Percentiles rank a stretch among this genome's conserved stretches.
phyloP scores from a whole-genome alignment of 2,329 filamentous ascomycete species.

The Botrytis galanthina region DNA sequence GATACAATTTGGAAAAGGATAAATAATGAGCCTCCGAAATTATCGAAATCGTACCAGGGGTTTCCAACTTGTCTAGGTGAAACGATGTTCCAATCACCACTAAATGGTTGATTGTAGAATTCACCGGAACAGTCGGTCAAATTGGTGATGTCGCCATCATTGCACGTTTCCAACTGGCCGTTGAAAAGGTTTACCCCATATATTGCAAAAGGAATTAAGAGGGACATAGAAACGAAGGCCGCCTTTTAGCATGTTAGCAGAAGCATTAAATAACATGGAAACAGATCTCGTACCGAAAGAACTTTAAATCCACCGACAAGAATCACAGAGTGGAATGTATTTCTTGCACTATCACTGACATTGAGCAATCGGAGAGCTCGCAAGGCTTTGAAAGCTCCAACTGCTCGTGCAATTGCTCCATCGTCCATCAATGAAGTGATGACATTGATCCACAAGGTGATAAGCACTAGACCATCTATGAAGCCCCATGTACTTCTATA shows the following conservation, averaged over 20 bases:
- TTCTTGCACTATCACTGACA: slow-evolving; percentile 89
- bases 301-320: slow-evolving; percentile 94
- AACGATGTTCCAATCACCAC: slow-evolving; percentile 71
- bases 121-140: slow-evolving; percentile 81
- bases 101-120: slow-evolving; percentile 71
- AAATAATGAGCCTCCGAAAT: slow-evolving; percentile 90
- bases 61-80: slow-evolving; percentile 80
- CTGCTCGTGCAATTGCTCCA: slow-evolving; percentile 80
- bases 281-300: slow-evolving; percentile 44
- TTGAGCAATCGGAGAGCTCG: slow-evolving; percentile 89
- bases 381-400: slow-evolving; percentile 95
- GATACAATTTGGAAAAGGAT: slow-evolving; percentile 98
- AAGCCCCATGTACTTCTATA: slow-evolving; percentile 95
- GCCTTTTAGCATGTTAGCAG: slow-evolving; percentile 43
- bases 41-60: slow-evolving; percentile 86
- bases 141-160: slow-evolving; percentile 63
- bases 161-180: slow-evolving; percentile 76
- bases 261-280: not conserved
- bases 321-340: slow-evolving; percentile 96
- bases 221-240: slow-evolving; percentile 88
- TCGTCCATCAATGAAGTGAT: slow-evolving; percentile 77
- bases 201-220: slow-evolving; percentile 94
- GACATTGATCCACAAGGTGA: slow-evolving; percentile 96
- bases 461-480: slow-evolving; percentile 85
- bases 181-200: slow-evolving; percentile 93